A percentile compares a stretch with the other conserved stretches of the same genome.
These are phyloP conservation scores for Rhodomyrtus psidioides DNA, from an alignment of 441 rosid genomes.

Conservation along the genomic window DNA sequence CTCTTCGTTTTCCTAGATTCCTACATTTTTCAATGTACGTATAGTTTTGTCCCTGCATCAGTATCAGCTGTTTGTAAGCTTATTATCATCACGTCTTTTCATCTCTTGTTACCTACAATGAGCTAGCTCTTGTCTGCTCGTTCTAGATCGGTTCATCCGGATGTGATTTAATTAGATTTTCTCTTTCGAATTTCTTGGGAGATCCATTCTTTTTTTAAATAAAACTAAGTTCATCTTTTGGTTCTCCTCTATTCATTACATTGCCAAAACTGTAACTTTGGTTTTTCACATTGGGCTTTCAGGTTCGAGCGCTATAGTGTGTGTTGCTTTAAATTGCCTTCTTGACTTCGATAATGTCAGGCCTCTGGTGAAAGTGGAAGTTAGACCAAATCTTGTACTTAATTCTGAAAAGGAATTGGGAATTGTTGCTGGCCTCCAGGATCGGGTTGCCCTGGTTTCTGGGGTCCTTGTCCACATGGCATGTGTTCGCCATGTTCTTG, in stretches of 20 bases:
- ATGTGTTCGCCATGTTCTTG: not conserved
- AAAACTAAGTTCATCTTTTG: no score
- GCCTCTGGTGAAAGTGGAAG: constrained; percentile 54
- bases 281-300: constrained; percentile 80
- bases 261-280: constrained; percentile 17
- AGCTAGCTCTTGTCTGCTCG: no score
- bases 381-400: constrained; percentile 61
- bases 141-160: no score
- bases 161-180: no score
- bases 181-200: no score
- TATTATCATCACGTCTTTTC: no score
- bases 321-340: constrained; percentile 84
- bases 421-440: constrained; percentile 93
- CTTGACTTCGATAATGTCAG: constrained; percentile 82
- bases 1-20: no score
- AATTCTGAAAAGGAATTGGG: constrained; percentile 80
- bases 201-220: no score
- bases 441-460: constrained; percentile 86
- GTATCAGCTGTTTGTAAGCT: no score
- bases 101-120: no score
- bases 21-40: no score
- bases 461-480: constrained; percentile 95
- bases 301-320: constrained; percentile 88
- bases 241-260: not conserved
- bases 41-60: no score